A percentile compares a stretch with the other conserved stretches of the same genome.
These are phyloP conservation scores for Rickenella mellea DNA, from an alignment of 768 basidiomycete species.

Conservation along the genomic window DNA sequence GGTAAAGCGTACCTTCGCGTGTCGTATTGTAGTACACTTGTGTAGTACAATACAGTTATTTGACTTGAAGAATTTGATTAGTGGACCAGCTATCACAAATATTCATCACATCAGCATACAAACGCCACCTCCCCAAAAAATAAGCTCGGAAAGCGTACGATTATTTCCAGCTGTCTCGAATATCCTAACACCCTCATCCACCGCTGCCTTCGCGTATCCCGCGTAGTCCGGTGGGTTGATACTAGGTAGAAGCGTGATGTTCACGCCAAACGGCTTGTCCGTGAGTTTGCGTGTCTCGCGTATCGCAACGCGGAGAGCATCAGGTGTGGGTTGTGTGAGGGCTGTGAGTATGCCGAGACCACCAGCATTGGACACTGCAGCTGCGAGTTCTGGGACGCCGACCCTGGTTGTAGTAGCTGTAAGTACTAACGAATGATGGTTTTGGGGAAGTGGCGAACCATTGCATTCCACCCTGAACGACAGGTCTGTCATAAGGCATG, in stretches of 20 bases:
- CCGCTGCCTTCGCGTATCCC: constrained; percentile 70
- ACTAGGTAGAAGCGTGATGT: constrained; percentile 78
- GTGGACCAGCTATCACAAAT: constrained; percentile 47
- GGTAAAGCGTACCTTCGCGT: constrained; percentile 56
- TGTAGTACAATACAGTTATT: constrained; percentile 74
- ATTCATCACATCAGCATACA: background rate
- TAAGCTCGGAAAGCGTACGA: constrained; percentile 37
- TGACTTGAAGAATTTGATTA: constrained; percentile 78
- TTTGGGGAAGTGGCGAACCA: too few relatives aligned
- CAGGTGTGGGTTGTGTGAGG: constrained; percentile 79
- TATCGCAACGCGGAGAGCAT: constrained; percentile 72
- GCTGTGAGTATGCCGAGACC: constrained; percentile 82
- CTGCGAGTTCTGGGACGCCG: constrained; percentile 62
- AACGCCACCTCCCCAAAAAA: background rate
- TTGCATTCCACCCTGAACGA: constrained; percentile 89
- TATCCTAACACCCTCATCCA: constrained; percentile 80
- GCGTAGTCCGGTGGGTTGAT: constrained; percentile 90
- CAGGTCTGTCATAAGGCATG: constrained; percentile 36
- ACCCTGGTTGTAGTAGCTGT: constrained; percentile 42
- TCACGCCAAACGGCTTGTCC: constrained; percentile 73
- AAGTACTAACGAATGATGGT: too few relatives aligned
- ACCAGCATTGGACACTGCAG: constrained; percentile 76
- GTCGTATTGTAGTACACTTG: constrained; percentile 82
- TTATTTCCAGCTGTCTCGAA: constrained; percentile 93
- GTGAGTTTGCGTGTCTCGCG: constrained; percentile 64